Percentiles rank a stretch among this genome's conserved stretches.
These are phyloP conservation scores for Aspergillus niger DNA, from an alignment of 2,329 filamentous ascomycete genomes.

Conservation along the genomic window DNA sequence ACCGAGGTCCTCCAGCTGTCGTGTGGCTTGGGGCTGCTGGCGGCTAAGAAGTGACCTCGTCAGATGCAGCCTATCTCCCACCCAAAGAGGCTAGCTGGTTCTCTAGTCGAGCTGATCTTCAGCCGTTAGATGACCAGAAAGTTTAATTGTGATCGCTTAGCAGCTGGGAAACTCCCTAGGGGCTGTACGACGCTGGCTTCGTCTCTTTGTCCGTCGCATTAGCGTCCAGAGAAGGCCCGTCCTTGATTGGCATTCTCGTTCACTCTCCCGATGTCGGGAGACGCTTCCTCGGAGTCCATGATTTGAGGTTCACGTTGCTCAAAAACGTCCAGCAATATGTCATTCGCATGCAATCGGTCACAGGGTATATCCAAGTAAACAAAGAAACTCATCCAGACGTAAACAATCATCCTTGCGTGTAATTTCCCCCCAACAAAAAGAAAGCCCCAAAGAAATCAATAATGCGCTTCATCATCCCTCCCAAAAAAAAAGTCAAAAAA, in stretches of 20 bases:
- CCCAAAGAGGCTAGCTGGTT: not conserved
- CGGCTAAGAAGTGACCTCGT: not conserved
- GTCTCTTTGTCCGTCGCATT: not conserved
- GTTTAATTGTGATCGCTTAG: not conserved
- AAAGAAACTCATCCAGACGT: slow-evolving; percentile 3
- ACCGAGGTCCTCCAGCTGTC: not conserved
- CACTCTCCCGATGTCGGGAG: not conserved
- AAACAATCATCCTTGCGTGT: slow-evolving; percentile 6
- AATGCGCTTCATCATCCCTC: slow-evolving; percentile 4
- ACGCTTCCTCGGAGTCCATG: not conserved
- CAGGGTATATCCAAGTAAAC: slow-evolving; percentile 7
- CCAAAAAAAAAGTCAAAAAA: not conserved
- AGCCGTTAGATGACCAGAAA: slow-evolving; percentile 2
- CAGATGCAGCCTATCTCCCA: not conserved
- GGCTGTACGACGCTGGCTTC: not conserved
- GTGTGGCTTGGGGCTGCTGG: slow-evolving; percentile 3
- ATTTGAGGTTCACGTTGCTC: not conserved
- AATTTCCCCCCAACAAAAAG: slow-evolving; percentile 1
- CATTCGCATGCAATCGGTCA: slow-evolving; percentile 7
- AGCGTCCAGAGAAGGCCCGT: not conserved
- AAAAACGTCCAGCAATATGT: not conserved
- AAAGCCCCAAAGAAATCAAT: slow-evolving; percentile 2
- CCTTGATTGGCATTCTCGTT: not conserved
- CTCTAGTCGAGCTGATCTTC: slow-evolving; percentile 2
- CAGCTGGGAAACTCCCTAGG: not conserved